Percentiles rank a stretch among this genome's conserved stretches.
phyloP scores from a whole-genome alignment of 176 grass and related monocot genomes.

The Thinopyrum elongatum region DNA sequence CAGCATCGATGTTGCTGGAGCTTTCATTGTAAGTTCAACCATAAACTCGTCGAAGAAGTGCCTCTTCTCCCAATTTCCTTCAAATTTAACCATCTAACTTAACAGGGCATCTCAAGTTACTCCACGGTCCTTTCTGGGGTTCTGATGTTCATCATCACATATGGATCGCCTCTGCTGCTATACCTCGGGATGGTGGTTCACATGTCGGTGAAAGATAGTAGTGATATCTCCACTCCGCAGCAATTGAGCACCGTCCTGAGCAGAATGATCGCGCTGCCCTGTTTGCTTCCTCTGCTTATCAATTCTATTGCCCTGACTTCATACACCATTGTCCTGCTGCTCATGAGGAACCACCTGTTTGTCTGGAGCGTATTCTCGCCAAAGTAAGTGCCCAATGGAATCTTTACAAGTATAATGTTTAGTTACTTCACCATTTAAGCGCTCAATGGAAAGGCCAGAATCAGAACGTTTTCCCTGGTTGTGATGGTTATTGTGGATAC shows the following conservation, averaged over 20 bases:
- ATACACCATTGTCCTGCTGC: slow-evolving; percentile 77
- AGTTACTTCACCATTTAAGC: not conserved
- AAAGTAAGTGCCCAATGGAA: slow-evolving; percentile 64
- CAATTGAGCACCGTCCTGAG: slow-evolving; percentile 42
- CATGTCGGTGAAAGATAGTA: slow-evolving; percentile 44
- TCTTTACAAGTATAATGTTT: slow-evolving; percentile 12
- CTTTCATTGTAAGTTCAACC: slow-evolving; percentile 78
- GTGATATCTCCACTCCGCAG: slow-evolving; percentile 16
- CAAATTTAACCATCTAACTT: slow-evolving; percentile 28
- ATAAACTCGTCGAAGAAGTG: not conserved
- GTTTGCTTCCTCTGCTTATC: slow-evolving; percentile 68
- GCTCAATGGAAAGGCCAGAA: not conserved
- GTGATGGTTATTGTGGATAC: not conserved
- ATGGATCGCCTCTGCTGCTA: slow-evolving; percentile 61
- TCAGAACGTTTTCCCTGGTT: not conserved
- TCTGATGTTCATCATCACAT: slow-evolving; percentile 89
- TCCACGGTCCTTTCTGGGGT: slow-evolving; percentile 74
- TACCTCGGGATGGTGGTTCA: slow-evolving; percentile 69
- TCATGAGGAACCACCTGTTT: slow-evolving; percentile 97
- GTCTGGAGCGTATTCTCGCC: slow-evolving; percentile 98
- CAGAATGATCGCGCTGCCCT: slow-evolving; percentile 56
- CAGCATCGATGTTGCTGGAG: slow-evolving; percentile 90
- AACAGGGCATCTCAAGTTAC: slow-evolving; percentile 84
- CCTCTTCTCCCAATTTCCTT: not conserved
- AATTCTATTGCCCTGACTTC: slow-evolving; percentile 75